Conservation (phyloP, 2,329 filamentous ascomycete genomes). For the Fusarium verticillioides region DNA sequence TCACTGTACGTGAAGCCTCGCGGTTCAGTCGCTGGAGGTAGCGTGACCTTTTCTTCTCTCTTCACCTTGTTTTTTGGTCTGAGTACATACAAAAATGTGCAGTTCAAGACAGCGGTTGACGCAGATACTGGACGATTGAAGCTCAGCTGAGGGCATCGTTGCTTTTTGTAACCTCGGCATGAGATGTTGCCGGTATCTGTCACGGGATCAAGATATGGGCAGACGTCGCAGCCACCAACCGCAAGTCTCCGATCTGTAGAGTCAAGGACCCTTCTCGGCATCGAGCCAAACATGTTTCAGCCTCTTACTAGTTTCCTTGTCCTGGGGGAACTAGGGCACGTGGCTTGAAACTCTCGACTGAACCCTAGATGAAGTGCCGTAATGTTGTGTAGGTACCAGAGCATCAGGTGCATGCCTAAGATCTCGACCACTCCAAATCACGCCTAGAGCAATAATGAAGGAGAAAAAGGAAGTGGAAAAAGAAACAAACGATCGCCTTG, state of each 20-base stretch:
- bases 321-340: background rate
- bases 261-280: background rate
- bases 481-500: background rate
- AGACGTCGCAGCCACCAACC: background rate
- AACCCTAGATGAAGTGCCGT: background rate
- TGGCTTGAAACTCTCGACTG: background rate
- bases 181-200: background rate
- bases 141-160: background rate
- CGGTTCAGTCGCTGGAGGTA: background rate
- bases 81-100: no score
- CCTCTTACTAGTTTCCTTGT: background rate
- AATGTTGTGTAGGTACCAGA: background rate
- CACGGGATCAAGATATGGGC: background rate
- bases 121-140: background rate
- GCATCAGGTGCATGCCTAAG: background rate
- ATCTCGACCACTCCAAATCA: background rate
- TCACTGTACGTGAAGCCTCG: background rate
- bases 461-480: background rate
- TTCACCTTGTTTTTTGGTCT: background rate
- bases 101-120: background rate
- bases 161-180: background rate
- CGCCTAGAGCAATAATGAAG: background rate
- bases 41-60: background rate
- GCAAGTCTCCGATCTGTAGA: background rate
- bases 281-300: constrained; percentile 2